A percentile compares a stretch with the other conserved stretches of the same genome.
phyloP scores from a whole-genome alignment of 805 yeast species.

The Dipodascus geniculatus region DNA sequence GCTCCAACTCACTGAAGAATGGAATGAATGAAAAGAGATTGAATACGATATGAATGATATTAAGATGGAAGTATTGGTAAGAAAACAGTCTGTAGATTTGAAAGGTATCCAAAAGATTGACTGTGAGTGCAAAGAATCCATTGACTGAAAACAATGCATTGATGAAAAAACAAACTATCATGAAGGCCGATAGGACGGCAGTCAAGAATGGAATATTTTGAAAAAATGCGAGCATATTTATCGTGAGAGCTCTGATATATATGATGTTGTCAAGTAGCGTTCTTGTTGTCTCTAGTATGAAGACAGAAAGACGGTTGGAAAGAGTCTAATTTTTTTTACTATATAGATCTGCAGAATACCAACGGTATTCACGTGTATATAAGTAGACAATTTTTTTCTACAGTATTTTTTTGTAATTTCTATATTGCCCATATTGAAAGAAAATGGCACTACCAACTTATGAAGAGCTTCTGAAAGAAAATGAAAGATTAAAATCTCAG shows the following conservation, averaged over 20 bases:
- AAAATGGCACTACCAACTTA: neutral
- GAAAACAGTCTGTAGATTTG: neutral
- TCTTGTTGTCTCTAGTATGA: no score
- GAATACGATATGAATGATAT: neutral
- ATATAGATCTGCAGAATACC: neutral
- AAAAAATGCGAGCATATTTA: neutral
- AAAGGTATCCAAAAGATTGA: neutral
- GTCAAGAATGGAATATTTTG: neutral
- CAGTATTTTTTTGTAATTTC: neutral
- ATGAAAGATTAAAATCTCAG: neutral
- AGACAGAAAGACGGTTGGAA: no score
- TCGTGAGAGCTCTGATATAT: no score
- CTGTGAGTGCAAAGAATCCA: neutral
- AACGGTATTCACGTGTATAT: neutral
- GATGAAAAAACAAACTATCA: neutral
- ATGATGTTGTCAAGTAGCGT: no score
- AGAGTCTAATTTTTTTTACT: neutral
- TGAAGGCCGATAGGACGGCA: neutral
- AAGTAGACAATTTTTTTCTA: no score
- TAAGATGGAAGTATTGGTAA: neutral
- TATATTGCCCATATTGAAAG: neutral
- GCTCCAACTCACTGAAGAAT: neutral
- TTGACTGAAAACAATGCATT: neutral
- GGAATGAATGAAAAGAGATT: neutral
- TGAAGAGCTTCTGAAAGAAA: neutral